A percentile compares a stretch with the other conserved stretches of the same genome.
Evolutionary conservation across 805 yeast species (phyloP).

Genomic region (Scheffersomyces spartinae): DNA sequence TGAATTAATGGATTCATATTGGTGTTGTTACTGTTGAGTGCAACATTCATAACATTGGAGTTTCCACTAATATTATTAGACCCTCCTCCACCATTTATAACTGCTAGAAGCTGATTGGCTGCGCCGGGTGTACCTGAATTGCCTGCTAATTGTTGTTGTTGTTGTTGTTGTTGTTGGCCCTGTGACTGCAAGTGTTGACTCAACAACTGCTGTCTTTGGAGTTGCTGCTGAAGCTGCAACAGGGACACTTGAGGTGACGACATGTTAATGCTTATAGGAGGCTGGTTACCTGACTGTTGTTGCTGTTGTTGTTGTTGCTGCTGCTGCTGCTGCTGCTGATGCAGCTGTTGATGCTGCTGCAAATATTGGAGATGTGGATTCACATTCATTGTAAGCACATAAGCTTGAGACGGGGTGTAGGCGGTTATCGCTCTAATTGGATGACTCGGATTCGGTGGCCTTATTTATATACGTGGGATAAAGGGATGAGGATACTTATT

Average conservation of each 20-base stretch:
- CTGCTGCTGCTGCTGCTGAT: conserved; percentile 14
- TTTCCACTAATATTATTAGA: too few relatives aligned
- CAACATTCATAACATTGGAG: too few relatives aligned
- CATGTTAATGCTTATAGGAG: conserved; percentile 8
- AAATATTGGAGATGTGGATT: conserved; percentile 33
- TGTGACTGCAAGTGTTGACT: conserved; percentile 22
- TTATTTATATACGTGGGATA: too few relatives aligned
- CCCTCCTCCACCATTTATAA: conserved; percentile 23
- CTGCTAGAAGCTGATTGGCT: conserved; percentile 25
- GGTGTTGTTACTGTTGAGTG: too few relatives aligned
- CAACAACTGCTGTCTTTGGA: conserved; percentile 21
- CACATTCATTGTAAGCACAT: conserved; percentile 20
- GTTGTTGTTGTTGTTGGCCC: conserved; percentile 6
- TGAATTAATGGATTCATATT: too few relatives aligned
- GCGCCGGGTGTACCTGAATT: conserved; percentile 10
- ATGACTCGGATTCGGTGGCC: too few relatives aligned
- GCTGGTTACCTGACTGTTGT: too few relatives aligned
- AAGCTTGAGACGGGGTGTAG: conserved; percentile 1
- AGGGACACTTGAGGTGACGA: conserved; percentile 26
- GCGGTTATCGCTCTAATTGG: not conserved
- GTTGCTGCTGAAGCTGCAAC: conserved; percentile 19
- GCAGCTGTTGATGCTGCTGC: conserved; percentile 22
- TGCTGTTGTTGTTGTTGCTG: too few relatives aligned
- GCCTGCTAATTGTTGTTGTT: conserved; percentile 6
- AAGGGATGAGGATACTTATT: too few relatives aligned